Evolutionary conservation across 805 yeast species (phyloP).

Genomic region (Yamadazyma sp.): DNA sequence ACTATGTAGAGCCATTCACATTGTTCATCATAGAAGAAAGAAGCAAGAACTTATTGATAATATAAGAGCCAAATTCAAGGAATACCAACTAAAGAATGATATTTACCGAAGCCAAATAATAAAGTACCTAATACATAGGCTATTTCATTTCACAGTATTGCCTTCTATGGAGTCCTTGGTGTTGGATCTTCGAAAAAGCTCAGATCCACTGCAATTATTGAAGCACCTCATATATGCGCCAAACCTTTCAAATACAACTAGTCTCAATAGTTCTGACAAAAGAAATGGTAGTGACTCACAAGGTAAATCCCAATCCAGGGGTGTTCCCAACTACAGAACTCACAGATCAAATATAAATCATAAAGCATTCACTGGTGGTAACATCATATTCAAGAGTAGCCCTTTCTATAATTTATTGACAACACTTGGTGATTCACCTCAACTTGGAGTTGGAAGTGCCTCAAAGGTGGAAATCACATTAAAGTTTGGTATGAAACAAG

Average conservation of each 20-base stretch:
- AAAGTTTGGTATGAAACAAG: slow-evolving; percentile 39
- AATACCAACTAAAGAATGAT: not conserved
- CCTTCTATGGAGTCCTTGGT: not conserved
- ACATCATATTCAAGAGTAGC: slow-evolving; percentile 40
- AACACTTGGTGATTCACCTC: slow-evolving; percentile 48
- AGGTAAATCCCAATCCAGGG: too few species aligned
- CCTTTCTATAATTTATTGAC: slow-evolving; percentile 55
- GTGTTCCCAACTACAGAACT: slow-evolving; percentile 3
- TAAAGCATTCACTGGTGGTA: slow-evolving; percentile 3
- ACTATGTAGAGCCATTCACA: slow-evolving; percentile 11
- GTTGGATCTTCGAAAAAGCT: slow-evolving; percentile 15
- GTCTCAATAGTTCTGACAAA: too few species aligned
- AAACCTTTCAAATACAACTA: too few species aligned
- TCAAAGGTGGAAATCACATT: slow-evolving; percentile 14
- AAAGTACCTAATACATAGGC: not conserved
- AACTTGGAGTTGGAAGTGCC: slow-evolving; percentile 31
- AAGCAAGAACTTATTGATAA: slow-evolving; percentile 56
- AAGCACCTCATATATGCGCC: too few species aligned
- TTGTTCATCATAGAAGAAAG: slow-evolving; percentile 51
- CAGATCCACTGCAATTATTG: too few species aligned
- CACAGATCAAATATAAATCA: slow-evolving; percentile 9
- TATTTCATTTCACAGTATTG: not conserved
- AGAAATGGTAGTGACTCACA: too few species aligned
- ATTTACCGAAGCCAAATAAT: not conserved
- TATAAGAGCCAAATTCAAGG: not conserved